Evolutionary conservation across 176 grass and related monocot genomes (phyloP).

Genomic region (Oryza rufipogon): DNA sequence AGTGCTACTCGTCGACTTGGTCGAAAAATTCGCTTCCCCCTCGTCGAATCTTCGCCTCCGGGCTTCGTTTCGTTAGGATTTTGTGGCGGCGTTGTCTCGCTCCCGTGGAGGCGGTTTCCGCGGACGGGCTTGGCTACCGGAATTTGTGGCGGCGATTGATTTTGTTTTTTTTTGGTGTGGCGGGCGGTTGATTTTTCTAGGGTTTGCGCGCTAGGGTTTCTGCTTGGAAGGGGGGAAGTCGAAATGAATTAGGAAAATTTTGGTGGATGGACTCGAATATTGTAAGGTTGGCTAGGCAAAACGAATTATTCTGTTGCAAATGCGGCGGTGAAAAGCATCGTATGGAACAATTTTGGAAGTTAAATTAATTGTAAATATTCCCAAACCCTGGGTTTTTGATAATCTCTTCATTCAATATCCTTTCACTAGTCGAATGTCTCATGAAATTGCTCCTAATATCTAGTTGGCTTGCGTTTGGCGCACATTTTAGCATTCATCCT

Average conservation of each 20-base stretch:
- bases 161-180: not conserved
- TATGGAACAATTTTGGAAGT: constrained; percentile 3
- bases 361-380: not conserved
- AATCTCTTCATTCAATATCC: not conserved
- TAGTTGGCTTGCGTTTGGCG: constrained; percentile 1
- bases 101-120: not conserved
- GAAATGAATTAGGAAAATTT: not conserved
- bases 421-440: not conserved
- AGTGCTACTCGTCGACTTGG: constrained; percentile 7
- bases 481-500: constrained; percentile 24
- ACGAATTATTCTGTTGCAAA: not conserved
- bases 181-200: not conserved
- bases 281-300: constrained; percentile 1
- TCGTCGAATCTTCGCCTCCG: not conserved
- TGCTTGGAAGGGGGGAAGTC: not conserved
- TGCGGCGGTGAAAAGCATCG: not conserved
- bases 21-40: not conserved
- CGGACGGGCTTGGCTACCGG: not conserved
- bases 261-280: constrained; percentile 2
- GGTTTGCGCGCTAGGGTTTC: constrained; percentile 32
- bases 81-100: not conserved
- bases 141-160: not conserved
- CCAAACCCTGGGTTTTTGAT: not conserved
- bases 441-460: not conserved
- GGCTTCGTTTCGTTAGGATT: constrained; percentile 9